Conservation (phyloP, 176 grass and related monocot genomes). For the Coix lacrymajobi region DNA sequence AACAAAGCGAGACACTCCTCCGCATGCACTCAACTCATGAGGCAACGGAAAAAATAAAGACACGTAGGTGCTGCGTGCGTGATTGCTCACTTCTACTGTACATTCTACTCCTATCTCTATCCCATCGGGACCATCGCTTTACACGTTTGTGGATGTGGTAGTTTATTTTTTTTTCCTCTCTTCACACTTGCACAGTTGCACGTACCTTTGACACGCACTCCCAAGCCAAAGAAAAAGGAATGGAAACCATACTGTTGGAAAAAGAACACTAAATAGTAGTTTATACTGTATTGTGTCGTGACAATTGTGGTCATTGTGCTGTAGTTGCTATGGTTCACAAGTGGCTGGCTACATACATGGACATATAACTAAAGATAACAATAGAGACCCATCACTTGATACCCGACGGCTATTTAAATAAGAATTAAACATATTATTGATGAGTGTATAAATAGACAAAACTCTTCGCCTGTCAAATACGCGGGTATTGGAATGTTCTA, state of each 20-base stretch:
- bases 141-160: background rate
- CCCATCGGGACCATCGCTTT: slow-evolving; percentile 24
- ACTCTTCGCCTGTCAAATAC: no score
- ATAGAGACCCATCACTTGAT: no score
- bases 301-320: background rate
- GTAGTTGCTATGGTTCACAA: background rate
- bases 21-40: slow-evolving; percentile 13
- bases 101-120: background rate
- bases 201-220: background rate
- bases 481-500: no score
- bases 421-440: no score
- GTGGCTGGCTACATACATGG: background rate
- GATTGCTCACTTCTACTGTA: no score
- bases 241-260: background rate
- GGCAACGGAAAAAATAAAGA: background rate
- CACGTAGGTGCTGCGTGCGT: background rate
- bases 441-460: no score
- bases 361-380: no score
- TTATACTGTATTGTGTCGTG: background rate
- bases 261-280: background rate
- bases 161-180: background rate
- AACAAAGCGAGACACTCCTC: slow-evolving; percentile 24
- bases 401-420: no score
- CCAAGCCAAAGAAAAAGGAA: background rate
- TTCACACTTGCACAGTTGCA: background rate